Evolutionary conservation across 495 filamentous ascomycete genomes (phyloP).

Genomic region (Xylaria curta): DNA sequence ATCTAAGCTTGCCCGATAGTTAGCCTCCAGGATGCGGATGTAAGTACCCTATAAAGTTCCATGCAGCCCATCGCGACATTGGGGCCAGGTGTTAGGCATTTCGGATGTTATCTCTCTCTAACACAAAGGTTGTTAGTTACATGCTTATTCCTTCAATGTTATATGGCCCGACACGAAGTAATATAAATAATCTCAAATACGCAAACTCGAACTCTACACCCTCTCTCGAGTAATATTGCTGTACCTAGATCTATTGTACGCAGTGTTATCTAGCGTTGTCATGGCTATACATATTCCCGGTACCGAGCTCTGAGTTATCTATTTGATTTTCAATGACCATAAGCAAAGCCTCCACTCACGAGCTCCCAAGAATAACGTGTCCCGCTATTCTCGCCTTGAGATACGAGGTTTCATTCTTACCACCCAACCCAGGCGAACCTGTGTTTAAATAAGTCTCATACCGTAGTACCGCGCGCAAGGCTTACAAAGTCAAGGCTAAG

Average conservation of each 20-base stretch:
- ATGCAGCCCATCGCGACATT: slow-evolving; percentile 6
- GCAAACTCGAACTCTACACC: not conserved
- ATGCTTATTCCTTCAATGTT: not conserved
- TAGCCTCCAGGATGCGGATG: not conserved
- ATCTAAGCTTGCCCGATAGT: not conserved
- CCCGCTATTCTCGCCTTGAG: slow-evolving; percentile 1
- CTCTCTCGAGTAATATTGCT: not conserved
- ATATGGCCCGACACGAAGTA: not conserved
- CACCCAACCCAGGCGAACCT: slow-evolving; percentile 10
- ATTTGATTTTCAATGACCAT: not conserved
- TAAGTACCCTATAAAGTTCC: slow-evolving; percentile 4
- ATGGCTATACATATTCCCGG: not conserved
- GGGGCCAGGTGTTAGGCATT: slow-evolving; percentile 19
- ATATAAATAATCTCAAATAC: not conserved
- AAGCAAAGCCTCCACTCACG: not conserved
- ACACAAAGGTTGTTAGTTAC: not conserved
- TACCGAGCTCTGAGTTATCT: not conserved
- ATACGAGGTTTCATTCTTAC: slow-evolving; percentile 13
- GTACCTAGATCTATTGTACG: not conserved
- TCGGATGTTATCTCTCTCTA: not conserved
- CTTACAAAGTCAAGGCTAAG: slow-evolving; percentile 7
- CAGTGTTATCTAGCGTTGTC: not conserved
- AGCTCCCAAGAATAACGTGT: slow-evolving; percentile 10
- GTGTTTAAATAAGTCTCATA: not conserved
- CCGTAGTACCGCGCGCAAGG: not conserved